phyloP scores from a whole-genome alignment of 768 basidiomycete species.

The Wakefieldia striispora region DNA sequence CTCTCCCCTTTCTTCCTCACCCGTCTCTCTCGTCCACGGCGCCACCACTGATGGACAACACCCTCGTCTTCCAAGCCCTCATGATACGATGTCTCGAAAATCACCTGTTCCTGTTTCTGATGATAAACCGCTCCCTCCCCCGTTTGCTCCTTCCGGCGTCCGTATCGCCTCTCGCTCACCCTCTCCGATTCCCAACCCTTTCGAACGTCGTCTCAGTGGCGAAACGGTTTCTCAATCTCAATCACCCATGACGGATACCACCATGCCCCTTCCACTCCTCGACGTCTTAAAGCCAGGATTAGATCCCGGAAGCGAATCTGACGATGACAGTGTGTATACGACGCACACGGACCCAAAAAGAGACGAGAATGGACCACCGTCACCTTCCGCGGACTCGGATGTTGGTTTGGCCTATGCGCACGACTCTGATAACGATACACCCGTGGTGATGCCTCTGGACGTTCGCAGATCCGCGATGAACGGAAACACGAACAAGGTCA shows the following conservation, averaged over 20 bases:
- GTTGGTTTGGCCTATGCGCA: slow-evolving; percentile 39
- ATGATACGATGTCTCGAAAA: slow-evolving; percentile 8
- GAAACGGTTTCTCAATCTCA: slow-evolving; percentile 27
- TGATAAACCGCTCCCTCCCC: slow-evolving; percentile 17
- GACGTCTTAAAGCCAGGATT: slow-evolving; percentile 45
- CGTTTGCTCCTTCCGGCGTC: slow-evolving; percentile 22
- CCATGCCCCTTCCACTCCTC: slow-evolving; percentile 51
- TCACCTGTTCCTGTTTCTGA: slow-evolving; percentile 4
- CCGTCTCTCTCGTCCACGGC: slow-evolving; percentile 15
- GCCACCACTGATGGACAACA: slow-evolving; percentile 16
- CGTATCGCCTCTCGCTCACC: slow-evolving; percentile 31
- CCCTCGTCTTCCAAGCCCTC: slow-evolving; percentile 20
- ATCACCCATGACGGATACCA: slow-evolving; percentile 20
- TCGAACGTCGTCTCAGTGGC: slow-evolving; percentile 91
- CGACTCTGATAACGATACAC: slow-evolving; percentile 33
- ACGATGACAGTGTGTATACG: slow-evolving; percentile 36
- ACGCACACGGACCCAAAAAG: slow-evolving; percentile 28
- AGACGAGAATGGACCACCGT: slow-evolving; percentile 13
- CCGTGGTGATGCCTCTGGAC: slow-evolving; percentile 29
- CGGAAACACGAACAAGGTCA: slow-evolving; percentile 24
- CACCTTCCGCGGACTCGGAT: slow-evolving; percentile 30
- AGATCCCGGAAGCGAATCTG: slow-evolving; percentile 26
- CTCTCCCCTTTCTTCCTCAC: slow-evolving; percentile 30
- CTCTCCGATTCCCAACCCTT: slow-evolving; percentile 77
- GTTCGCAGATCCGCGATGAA: slow-evolving; percentile 20